Evolutionary conservation across 2,329 filamentous ascomycete species (phyloP).

Genomic region (Aulographum hederae): DNA sequence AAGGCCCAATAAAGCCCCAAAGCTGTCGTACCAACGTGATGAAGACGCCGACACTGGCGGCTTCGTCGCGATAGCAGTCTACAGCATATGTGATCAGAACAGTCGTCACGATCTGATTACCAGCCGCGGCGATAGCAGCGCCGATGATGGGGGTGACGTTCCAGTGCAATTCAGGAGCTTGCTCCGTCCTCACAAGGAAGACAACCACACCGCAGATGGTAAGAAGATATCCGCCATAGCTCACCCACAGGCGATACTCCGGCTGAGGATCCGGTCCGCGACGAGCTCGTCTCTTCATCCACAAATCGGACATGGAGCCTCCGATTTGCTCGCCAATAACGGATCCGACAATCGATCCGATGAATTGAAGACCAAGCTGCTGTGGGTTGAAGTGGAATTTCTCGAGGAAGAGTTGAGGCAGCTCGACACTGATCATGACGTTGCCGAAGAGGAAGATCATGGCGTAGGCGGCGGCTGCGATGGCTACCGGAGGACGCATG

Average conservation of each 20-base stretch:
- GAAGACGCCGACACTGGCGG: conserved; percentile 38
- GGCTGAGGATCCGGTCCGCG: conserved; percentile 17
- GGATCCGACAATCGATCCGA: conserved; percentile 37
- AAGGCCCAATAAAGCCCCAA: conserved; percentile 22
- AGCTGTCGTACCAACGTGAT: conserved; percentile 37
- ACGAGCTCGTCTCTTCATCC: conserved; percentile 26
- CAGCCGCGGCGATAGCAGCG: conserved; percentile 29
- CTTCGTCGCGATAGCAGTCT: conserved; percentile 34
- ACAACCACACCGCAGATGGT: conserved; percentile 34
- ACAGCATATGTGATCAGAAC: conserved; percentile 42
- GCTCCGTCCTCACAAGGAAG: conserved; percentile 32
- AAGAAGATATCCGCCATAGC: conserved; percentile 32
- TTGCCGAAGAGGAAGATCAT: conserved; percentile 38
- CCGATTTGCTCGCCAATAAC: conserved; percentile 40
- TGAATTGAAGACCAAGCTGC: conserved; percentile 39
- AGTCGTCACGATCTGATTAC: conserved; percentile 43
- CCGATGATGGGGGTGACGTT: conserved; percentile 39
- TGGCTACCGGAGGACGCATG: conserved; percentile 26
- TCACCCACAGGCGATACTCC: conserved; percentile 39
- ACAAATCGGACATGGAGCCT: conserved; percentile 33
- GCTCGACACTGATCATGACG: conserved; percentile 37
- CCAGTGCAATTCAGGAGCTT: conserved; percentile 26
- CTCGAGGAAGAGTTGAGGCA: conserved; percentile 37
- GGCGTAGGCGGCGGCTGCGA: conserved; percentile 34
- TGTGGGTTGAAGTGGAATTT: conserved; percentile 39